Evolutionary conservation across 371 early-diverging fungal species (phyloP), one percentile per base, ranked within the genome.

Genomic region (Mucor saturninus): DNA sequence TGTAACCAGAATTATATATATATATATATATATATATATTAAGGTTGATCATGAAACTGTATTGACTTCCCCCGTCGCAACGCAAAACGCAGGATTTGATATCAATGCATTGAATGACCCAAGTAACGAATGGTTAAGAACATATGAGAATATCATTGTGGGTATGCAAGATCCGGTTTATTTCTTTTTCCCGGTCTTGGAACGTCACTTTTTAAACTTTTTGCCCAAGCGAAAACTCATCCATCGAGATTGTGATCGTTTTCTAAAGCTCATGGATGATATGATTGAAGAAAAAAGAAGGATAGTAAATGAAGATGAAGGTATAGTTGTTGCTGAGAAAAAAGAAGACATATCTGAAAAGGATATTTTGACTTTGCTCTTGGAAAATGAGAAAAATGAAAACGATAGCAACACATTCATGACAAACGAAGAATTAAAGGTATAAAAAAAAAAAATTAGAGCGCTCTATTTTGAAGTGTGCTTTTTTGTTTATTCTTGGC

Each of bases 181-280:
- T 57, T 65, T 72, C 50, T 53, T 84, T 54, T 79, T 86, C 39
- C 83, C 86, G 6, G 58, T 66, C 40, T 70, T 83, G 10, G 86
- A 84, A 50, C 5, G 6, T 5, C 30, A 21, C 2, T 50, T 50
- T 28, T 30, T 50, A 13, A 26, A 57, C 14, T 32, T 71, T 4
- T 40, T 68, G 11, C 53, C 53, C 6, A 61, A 61, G 6, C 64
- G 77, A 21, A 69, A 75, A 13, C 60, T 59, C 5, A 46, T 73
- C 40, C 79, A 81, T 63, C 30, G 60, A 21, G 54, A 71, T 67
- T 54, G 53, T 38, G 49, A 49, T 39, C 26, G 30, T 1, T 62
- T 62, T 38, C 38, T 54, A 32, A 38, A 50, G 15, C 10, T 54
- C 35, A 45, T 65, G 30, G 61, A 65, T 45, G 30, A 39, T n/a